Conservation (phyloP, 1,284 basidiomycete genomes). For the Puccinia horiana region DNA sequence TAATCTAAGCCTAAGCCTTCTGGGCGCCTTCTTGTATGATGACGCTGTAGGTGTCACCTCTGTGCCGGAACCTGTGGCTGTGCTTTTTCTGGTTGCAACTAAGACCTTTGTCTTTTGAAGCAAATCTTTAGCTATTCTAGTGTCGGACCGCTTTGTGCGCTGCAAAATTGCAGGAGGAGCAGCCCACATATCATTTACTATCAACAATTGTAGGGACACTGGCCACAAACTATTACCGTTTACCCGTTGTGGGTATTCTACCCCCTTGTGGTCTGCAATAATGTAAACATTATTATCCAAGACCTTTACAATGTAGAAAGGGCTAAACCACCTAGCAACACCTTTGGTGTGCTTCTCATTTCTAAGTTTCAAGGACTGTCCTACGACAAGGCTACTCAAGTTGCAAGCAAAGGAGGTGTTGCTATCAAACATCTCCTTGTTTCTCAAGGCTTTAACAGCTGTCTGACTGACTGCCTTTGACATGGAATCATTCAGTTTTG, state of each 20-base stretch:
- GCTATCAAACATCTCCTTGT: background rate
- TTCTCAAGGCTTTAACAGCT: background rate
- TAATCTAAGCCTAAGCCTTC: no score
- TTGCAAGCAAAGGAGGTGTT: background rate
- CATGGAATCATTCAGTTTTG: background rate
- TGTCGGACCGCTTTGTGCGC: background rate
- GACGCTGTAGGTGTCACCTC: no score
- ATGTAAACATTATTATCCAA: background rate
- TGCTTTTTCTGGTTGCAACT: background rate
- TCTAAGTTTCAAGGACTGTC: background rate
- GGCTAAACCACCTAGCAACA: background rate
- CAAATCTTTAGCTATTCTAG: background rate
- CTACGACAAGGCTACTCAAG: background rate
- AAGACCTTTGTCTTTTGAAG: background rate
- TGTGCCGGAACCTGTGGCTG: no score
- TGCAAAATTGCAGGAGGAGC: background rate
- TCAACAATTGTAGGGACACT: background rate
- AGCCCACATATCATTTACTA: background rate
- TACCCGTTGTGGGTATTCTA: background rate
- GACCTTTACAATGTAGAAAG: background rate
- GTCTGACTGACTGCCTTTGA: background rate
- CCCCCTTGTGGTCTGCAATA: background rate
- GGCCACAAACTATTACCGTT: background rate
- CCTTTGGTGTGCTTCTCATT: conserved; percentile 17
- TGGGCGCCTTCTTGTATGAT: no score